Percentiles rank a stretch among this genome's conserved stretches.
Conservation (phyloP, 2,329 filamentous ascomycete genomes). For the Claviceps spartinae region DNA sequence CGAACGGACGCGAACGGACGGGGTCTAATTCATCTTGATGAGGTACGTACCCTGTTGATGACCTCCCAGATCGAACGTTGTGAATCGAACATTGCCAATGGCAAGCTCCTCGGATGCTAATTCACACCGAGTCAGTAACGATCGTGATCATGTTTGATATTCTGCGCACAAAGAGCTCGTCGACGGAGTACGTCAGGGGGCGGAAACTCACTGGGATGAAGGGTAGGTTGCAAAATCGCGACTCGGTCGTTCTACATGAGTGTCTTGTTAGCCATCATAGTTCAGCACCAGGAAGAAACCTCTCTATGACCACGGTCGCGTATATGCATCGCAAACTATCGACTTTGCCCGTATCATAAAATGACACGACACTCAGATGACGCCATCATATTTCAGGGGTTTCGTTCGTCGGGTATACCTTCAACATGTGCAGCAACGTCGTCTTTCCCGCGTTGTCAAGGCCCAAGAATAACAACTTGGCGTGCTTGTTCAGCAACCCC, state of each 20-base stretch:
- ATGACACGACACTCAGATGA: neutral
- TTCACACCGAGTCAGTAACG: conserved; percentile 8
- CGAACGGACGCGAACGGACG: neutral
- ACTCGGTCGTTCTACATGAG: conserved; percentile 68
- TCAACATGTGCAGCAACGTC: conserved; percentile 86
- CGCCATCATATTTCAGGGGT: neutral
- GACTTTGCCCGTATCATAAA: neutral
- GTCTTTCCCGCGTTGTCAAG: conserved; percentile 94
- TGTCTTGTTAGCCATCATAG: conserved; percentile 12
- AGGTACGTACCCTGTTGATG: conserved; percentile 64
- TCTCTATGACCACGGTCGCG: neutral
- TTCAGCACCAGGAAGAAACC: neutral
- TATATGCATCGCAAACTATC: neutral
- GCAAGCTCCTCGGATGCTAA: conserved; percentile 79
- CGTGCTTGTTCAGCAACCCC: conserved; percentile 87
- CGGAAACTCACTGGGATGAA: conserved; percentile 70
- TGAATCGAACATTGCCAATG: conserved; percentile 88
- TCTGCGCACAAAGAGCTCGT: neutral
- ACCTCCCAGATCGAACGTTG: conserved; percentile 84
- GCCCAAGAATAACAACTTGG: conserved; percentile 85
- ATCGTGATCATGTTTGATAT: neutral
- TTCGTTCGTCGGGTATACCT: conserved; percentile 42
- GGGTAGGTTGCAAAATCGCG: conserved; percentile 77
- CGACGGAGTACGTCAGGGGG: neutral
- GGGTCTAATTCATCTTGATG: neutral